These are phyloP conservation scores for Penicillium cosmopolitanum DNA, from an alignment of 495 filamentous ascomycete species.

Conservation along the genomic window DNA sequence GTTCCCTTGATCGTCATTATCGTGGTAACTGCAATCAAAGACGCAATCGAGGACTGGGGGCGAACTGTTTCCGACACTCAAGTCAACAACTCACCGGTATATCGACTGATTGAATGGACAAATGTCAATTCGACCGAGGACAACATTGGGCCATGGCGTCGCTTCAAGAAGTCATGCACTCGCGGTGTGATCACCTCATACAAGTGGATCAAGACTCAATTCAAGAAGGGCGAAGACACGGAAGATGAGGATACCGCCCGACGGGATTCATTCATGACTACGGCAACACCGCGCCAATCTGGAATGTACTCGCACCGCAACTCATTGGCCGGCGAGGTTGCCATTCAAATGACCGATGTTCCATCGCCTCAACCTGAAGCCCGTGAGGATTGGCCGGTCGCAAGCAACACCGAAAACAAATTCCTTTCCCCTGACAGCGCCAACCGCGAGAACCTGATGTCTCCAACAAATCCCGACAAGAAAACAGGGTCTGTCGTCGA, in stretches of 20 bases:
- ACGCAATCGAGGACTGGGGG: slow-evolving; percentile 97
- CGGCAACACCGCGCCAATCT: slow-evolving; percentile 60
- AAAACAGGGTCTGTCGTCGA: slow-evolving; percentile 71
- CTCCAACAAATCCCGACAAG: slow-evolving; percentile 30
- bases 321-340: slow-evolving; percentile 55
- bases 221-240: slow-evolving; percentile 40
- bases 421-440: slow-evolving; percentile 42
- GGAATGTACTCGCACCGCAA: slow-evolving; percentile 59
- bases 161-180: slow-evolving; percentile 87
- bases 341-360: slow-evolving; percentile 95
- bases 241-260: slow-evolving; percentile 41
- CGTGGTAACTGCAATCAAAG: slow-evolving; percentile 88
- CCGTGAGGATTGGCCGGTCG: slow-evolving; percentile 41
- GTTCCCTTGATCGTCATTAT: slow-evolving; percentile 95
- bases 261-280: slow-evolving; percentile 69
- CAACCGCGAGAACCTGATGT: slow-evolving; percentile 31
- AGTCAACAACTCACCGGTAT: slow-evolving; percentile 94
- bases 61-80: slow-evolving; percentile 90
- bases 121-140: slow-evolving; percentile 95
- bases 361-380: slow-evolving; percentile 72
- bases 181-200: slow-evolving; percentile 62
- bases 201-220: slow-evolving; percentile 51
- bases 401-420: slow-evolving; percentile 25
- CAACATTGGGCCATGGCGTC: slow-evolving; percentile 83
- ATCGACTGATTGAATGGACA: slow-evolving; percentile 82